Percentiles rank a stretch among this genome's conserved stretches.
Evolutionary conservation across 2,329 filamentous ascomycete genomes (phyloP).

Genomic region (Nakataea oryzae): DNA sequence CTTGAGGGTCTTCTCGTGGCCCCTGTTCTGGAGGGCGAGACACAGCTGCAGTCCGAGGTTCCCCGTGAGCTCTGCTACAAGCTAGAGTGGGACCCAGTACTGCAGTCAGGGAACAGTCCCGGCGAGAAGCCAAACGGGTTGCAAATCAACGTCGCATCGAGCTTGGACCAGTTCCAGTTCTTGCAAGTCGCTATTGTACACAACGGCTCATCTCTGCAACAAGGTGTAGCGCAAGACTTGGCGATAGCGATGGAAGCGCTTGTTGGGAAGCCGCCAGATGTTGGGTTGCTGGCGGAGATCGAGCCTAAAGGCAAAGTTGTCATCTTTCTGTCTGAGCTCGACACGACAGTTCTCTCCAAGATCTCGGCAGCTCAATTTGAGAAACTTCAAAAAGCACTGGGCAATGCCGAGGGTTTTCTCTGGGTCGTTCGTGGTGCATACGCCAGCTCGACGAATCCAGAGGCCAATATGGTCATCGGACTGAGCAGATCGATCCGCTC

Average conservation of each 20-base stretch:
- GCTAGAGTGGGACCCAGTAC: constrained; percentile 31
- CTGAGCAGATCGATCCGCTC: constrained; percentile 34
- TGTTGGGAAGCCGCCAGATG: constrained; percentile 21
- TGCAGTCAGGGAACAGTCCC: constrained; percentile 10
- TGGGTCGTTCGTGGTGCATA: constrained; percentile 31
- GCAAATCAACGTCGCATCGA: constrained; percentile 1
- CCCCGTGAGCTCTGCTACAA: constrained; percentile 35
- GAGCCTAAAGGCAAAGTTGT: constrained; percentile 23
- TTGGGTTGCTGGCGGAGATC: constrained; percentile 18
- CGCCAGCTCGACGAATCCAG: constrained; percentile 21
- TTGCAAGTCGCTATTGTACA: constrained; percentile 27
- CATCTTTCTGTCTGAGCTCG: constrained; percentile 33
- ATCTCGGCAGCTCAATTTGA: constrained; percentile 27
- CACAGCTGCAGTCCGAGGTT: constrained; percentile 11
- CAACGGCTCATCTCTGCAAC: constrained; percentile 19
- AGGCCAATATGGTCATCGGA: constrained; percentile 33
- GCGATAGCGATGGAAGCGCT: constrained; percentile 19
- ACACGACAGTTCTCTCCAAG: constrained; percentile 29
- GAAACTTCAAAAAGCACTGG: constrained; percentile 23
- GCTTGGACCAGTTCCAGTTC: constrained; percentile 11
- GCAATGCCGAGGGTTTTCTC: constrained; percentile 22
- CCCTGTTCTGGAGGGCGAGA: constrained; percentile 26
- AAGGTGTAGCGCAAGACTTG: constrained; percentile 20
- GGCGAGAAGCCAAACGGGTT: constrained; percentile 1
- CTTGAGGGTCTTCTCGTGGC: constrained; percentile 26